Percentiles rank a stretch among this genome's conserved stretches.
Conservation (phyloP, 192 early-diverging fungal genomes). For the Backusella mclennaniae region DNA sequence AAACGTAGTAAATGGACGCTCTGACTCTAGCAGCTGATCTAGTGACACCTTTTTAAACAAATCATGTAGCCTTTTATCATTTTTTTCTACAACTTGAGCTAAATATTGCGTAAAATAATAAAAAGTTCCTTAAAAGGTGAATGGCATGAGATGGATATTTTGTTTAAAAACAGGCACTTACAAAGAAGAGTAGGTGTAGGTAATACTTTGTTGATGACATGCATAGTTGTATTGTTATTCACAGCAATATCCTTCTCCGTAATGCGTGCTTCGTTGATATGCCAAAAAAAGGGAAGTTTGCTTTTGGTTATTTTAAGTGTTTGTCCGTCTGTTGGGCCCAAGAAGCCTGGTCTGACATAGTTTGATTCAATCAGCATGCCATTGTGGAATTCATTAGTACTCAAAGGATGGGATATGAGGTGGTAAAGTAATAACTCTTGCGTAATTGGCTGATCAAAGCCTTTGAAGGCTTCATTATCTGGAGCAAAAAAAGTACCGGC, state of each 20-base stretch:
- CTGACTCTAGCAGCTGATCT: constrained; percentile 23
- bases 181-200: constrained; percentile 38
- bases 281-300: neutral
- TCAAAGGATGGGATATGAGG: constrained; percentile 7
- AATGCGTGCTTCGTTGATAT: constrained; percentile 25
- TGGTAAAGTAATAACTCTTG: constrained; percentile 30
- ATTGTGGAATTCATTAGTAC: constrained; percentile 21
- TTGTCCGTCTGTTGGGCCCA: constrained; percentile 17
- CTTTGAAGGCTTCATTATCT: constrained; percentile 50
- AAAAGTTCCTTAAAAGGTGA: neutral
- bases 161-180: constrained; percentile 18
- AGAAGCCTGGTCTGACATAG: constrained; percentile 12
- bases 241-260: constrained; percentile 37
- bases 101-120: neutral
- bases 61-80: constrained; percentile 20
- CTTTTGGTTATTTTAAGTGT: constrained; percentile 17
- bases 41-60: constrained; percentile 22
- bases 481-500: constrained; percentile 60
- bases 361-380: constrained; percentile 27
- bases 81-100: neutral
- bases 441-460: constrained; percentile 27
- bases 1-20: constrained; percentile 48
- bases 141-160: neutral
- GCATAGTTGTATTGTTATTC: constrained; percentile 44
- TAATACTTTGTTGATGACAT: constrained; percentile 45